A percentile compares a stretch with the other conserved stretches of the same genome.
Conservation (phyloP, 305 asterid genomes). For the Fraxinus albicans region DNA sequence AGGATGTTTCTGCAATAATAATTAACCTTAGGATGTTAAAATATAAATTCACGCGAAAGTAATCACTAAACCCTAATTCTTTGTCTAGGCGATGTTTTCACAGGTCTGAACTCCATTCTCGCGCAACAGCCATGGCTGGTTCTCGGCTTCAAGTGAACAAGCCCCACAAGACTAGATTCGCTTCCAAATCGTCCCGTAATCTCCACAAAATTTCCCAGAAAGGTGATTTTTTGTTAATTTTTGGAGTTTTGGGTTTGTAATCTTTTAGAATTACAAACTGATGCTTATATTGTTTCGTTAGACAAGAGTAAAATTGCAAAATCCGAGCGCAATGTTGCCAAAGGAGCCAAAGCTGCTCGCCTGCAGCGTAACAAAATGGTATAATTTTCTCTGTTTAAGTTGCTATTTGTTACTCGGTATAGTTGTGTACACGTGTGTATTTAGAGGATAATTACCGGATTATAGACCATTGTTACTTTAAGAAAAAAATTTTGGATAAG, state of each 20-base stretch:
- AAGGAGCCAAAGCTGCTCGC: constrained; percentile 84
- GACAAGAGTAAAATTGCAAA: constrained; percentile 56
- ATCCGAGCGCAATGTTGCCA: constrained; percentile 49
- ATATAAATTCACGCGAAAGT: not conserved
- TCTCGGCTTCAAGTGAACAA: constrained; percentile 71
- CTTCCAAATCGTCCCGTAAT: constrained; percentile 84
- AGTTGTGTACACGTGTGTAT: not conserved
- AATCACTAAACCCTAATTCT: not conserved
- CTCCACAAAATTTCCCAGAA: constrained; percentile 67
- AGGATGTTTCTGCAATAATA: not conserved
- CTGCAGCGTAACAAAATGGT: constrained; percentile 86
- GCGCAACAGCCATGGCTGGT: constrained; percentile 49
- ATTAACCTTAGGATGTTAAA: not conserved
- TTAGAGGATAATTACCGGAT: not conserved
- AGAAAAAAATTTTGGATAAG: not conserved
- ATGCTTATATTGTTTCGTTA: constrained; percentile 19
- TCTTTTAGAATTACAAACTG: not conserved
- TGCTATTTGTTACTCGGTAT: not conserved
- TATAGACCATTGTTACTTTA: not conserved
- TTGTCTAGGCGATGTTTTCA: not conserved
- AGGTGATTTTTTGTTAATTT: constrained; percentile 39
- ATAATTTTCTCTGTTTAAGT: not conserved
- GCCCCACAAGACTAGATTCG: constrained; percentile 73
- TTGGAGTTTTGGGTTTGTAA: not conserved
- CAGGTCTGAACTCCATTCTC: not conserved